phyloP scores from a whole-genome alignment of 495 filamentous ascomycete genomes.

The Aspergillus haitiensis region DNA sequence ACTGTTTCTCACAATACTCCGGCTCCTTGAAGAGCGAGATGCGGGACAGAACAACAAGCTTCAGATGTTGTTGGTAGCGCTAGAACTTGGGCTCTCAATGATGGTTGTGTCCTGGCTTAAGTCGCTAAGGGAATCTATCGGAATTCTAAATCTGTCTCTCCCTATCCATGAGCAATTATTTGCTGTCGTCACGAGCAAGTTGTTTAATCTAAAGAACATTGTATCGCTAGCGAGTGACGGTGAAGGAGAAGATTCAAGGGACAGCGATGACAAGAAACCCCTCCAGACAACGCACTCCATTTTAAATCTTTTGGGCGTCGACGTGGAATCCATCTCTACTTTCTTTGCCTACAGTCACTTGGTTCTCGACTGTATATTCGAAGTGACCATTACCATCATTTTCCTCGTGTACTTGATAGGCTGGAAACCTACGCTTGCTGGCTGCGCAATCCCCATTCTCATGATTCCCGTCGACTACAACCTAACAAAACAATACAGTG shows the following conservation, averaged over 20 bases:
- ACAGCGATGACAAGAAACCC: slow-evolving; percentile 7
- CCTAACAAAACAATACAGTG: slow-evolving; percentile 60
- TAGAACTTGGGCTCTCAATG: slow-evolving; percentile 13
- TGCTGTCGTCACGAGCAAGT: slow-evolving; percentile 19
- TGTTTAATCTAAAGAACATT: slow-evolving; percentile 15
- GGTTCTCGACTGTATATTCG: slow-evolving; percentile 51
- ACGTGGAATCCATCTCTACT: slow-evolving; percentile 62
- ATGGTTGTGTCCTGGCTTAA: slow-evolving; percentile 17
- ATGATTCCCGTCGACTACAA: slow-evolving; percentile 63
- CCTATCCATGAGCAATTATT: slow-evolving; percentile 22
- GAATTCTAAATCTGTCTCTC: slow-evolving; percentile 16
- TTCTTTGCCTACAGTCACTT: slow-evolving; percentile 59
- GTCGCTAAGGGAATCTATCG: slow-evolving; percentile 18
- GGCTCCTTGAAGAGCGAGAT: slow-evolving; percentile 21
- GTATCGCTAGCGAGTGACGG: slow-evolving; percentile 2
- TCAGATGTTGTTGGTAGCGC: slow-evolving; percentile 15
- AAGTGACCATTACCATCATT: slow-evolving; percentile 59
- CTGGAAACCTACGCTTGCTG: slow-evolving; percentile 61
- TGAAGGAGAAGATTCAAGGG: slow-evolving; percentile 5
- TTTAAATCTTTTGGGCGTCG: slow-evolving; percentile 70
- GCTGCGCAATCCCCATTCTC: slow-evolving; percentile 57
- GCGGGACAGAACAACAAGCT: slow-evolving; percentile 12
- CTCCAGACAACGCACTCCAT: slow-evolving; percentile 53
- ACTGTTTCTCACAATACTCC: slow-evolving; percentile 14
- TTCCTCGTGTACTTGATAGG: slow-evolving; percentile 66